A percentile compares a stretch with the other conserved stretches of the same genome.
Evolutionary conservation across 2,329 filamentous ascomycete genomes (phyloP).

Genomic region (Penicillium sp.): DNA sequence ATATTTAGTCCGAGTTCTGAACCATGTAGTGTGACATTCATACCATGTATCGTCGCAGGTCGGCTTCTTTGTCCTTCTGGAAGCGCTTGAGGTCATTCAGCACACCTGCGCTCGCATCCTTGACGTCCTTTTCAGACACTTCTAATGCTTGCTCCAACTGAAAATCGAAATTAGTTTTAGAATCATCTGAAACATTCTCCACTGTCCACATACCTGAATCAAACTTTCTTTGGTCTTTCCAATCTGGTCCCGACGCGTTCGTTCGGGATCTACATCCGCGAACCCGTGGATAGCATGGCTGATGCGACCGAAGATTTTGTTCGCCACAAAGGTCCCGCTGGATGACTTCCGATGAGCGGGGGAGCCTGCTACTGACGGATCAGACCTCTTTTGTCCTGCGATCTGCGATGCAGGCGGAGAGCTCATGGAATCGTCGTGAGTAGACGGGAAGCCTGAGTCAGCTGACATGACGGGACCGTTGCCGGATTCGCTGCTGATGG

Average conservation of each 20-base stretch:
- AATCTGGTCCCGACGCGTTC: slow-evolving; percentile 83
- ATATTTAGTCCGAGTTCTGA: slow-evolving; percentile 6
- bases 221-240: slow-evolving; percentile 90
- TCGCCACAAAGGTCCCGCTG: slow-evolving; percentile 85
- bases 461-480: slow-evolving; percentile 63
- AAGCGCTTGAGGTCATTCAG: slow-evolving; percentile 85
- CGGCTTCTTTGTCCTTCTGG: slow-evolving; percentile 90
- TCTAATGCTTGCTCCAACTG: slow-evolving; percentile 85
- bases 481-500: slow-evolving; percentile 43
- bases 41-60: slow-evolving; percentile 91
- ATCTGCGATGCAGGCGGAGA: slow-evolving; percentile 66
- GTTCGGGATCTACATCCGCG: slow-evolving; percentile 89
- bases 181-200: background rate
- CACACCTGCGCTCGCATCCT: slow-evolving; percentile 80
- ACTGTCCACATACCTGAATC: slow-evolving; percentile 41
- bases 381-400: slow-evolving; percentile 42
- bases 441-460: slow-evolving; percentile 91
- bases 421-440: slow-evolving; percentile 62
- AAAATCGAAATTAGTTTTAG: slow-evolving; percentile 10
- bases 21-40: background rate
- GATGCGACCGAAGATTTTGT: slow-evolving; percentile 84
- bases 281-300: slow-evolving; percentile 94
- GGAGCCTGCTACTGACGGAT: slow-evolving; percentile 22
- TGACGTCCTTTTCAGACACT: slow-evolving; percentile 82
- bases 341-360: slow-evolving; percentile 66